Conservation (phyloP, 257 asterid genomes). For the Nemophila menziesii region DNA sequence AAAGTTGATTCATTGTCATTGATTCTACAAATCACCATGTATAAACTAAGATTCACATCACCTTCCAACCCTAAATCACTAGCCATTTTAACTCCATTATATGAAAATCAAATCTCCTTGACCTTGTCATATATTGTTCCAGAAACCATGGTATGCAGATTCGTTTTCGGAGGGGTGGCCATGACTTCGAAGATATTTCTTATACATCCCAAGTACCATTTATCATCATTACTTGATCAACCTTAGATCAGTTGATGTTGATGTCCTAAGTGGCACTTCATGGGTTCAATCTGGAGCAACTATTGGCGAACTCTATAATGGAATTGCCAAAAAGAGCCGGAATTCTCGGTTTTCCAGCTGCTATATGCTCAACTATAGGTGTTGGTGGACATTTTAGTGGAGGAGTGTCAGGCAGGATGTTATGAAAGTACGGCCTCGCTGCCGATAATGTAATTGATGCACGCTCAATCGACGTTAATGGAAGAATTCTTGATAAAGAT, state of each 20-base stretch:
- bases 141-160: constrained; percentile 17
- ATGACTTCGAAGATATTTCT: constrained; percentile 39
- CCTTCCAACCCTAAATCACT: constrained; percentile 4
- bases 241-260: constrained; percentile 16
- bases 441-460: constrained; percentile 37
- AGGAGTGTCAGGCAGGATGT: constrained; percentile 34
- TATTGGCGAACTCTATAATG: constrained; percentile 23
- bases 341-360: constrained; percentile 31
- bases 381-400: constrained; percentile 42
- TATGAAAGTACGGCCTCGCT: constrained; percentile 26
- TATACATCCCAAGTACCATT: constrained; percentile 19
- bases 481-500: constrained; percentile 25
- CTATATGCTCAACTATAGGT: constrained; percentile 34
- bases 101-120: constrained; percentile 25
- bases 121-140: constrained; percentile 20
- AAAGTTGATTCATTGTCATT: constrained; percentile 4
- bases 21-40: neutral
- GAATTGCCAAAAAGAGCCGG: constrained; percentile 7
- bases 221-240: constrained; percentile 27
- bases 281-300: constrained; percentile 31
- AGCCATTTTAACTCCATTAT: constrained; percentile 19
- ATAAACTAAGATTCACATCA: neutral
- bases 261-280: constrained; percentile 17
- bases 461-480: constrained; percentile 16
- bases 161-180: constrained; percentile 32